A percentile compares a stretch with the other conserved stretches of the same genome.
Conservation (phyloP, 1,284 basidiomycete species). For the Hymenochaete sp. region DNA sequence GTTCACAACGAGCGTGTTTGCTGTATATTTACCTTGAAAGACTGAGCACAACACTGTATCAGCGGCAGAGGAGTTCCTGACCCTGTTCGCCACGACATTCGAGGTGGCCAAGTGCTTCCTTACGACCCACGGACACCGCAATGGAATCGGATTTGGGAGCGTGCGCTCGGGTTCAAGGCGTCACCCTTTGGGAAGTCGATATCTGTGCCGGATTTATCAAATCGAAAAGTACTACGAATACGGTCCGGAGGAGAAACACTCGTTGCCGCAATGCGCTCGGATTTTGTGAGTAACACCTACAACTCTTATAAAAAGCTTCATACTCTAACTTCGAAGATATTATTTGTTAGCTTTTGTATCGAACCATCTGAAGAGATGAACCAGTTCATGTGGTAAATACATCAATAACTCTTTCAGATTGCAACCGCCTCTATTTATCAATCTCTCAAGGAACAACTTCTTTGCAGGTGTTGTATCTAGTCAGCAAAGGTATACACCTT, state of each 20-base stretch:
- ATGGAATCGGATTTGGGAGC: slow-evolving; percentile 44
- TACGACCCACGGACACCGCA: slow-evolving; percentile 63
- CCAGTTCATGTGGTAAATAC: slow-evolving; percentile 53
- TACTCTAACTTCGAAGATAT: too few species aligned
- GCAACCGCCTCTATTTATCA: background rate
- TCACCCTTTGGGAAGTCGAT: slow-evolving; percentile 50
- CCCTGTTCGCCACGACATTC: slow-evolving; percentile 44
- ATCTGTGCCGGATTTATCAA: slow-evolving; percentile 65
- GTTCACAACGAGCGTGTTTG: slow-evolving; percentile 48
- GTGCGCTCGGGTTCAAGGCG: slow-evolving; percentile 53
- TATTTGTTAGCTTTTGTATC: slow-evolving; percentile 44
- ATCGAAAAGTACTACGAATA: slow-evolving; percentile 44
- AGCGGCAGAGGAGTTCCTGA: slow-evolving; percentile 66
- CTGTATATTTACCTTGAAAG: slow-evolving; percentile 27
- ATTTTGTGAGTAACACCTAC: slow-evolving; percentile 36
- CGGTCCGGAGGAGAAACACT: slow-evolving; percentile 38
- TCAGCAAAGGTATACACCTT: slow-evolving; percentile 51
- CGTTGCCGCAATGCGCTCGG: slow-evolving; percentile 35
- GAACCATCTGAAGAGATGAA: slow-evolving; percentile 66
- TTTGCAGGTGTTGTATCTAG: slow-evolving; percentile 69
- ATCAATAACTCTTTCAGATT: background rate
- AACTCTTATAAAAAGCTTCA: background rate
- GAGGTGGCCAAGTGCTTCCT: slow-evolving; percentile 35
- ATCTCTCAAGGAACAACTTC: slow-evolving; percentile 59
- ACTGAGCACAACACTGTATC: slow-evolving; percentile 68